phyloP scores from a whole-genome alignment of 345 rosid species.

The Psidium friedrichsthalianum region DNA sequence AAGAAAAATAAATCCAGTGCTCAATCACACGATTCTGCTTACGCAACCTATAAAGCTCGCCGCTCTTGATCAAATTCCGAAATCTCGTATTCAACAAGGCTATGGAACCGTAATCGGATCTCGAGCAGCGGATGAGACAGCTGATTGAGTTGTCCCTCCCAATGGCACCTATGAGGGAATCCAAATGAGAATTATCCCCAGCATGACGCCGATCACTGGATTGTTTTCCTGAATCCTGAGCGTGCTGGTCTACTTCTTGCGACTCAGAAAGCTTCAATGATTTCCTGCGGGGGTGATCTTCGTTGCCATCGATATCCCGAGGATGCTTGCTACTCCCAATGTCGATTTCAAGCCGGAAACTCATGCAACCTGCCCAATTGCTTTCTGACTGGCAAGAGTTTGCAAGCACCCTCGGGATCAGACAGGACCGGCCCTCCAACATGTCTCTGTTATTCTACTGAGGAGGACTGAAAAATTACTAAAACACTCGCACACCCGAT shows the following conservation, averaged over 20 bases:
- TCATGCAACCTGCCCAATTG: constrained; percentile 47
- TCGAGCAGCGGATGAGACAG: constrained; percentile 63
- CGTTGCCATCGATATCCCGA: constrained; percentile 19
- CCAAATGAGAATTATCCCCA: constrained; percentile 43
- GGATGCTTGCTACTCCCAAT: constrained; percentile 41
- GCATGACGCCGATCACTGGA: constrained; percentile 16
- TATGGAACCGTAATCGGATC: constrained; percentile 78
- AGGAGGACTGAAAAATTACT: background rate
- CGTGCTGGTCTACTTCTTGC: background rate
- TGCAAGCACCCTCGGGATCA: constrained; percentile 48
- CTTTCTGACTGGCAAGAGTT: constrained; percentile 54
- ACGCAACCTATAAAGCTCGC: constrained; percentile 64
- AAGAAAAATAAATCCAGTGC: constrained; percentile 90
- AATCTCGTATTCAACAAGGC: constrained; percentile 58
- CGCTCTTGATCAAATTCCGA: constrained; percentile 51
- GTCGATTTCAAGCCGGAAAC: constrained; percentile 15
- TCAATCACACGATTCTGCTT: constrained; percentile 44
- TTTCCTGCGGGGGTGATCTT: constrained; percentile 15
- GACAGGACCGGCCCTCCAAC: constrained; percentile 66
- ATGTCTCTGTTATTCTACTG: constrained; percentile 21
- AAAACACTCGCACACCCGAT: background rate
- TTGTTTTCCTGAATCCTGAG: background rate
- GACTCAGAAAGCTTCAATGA: constrained; percentile 2
- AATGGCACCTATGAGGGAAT: constrained; percentile 52
- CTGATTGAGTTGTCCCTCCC: constrained; percentile 72